Evolutionary conservation across 495 filamentous ascomycete species (phyloP).

Genomic region (Neurospora sp.): DNA sequence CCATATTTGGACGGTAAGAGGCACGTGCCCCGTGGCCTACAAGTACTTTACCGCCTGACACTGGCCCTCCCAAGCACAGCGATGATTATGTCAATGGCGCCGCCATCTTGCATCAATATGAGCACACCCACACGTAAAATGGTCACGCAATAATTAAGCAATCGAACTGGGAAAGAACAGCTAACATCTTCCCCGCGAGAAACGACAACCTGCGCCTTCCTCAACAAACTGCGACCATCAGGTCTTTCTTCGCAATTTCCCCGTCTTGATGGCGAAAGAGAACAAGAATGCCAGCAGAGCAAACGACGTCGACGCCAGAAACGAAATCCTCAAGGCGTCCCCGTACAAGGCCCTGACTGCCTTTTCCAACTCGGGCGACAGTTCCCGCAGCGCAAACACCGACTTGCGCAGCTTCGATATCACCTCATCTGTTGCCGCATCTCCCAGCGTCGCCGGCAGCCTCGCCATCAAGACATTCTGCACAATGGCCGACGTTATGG

Average conservation of each 20-base stretch:
- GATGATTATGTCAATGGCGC: too few species aligned
- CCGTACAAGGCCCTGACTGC: conserved; percentile 41
- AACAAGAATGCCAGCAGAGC: conserved; percentile 24
- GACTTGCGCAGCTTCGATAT: conserved; percentile 42
- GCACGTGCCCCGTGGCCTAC: too few species aligned
- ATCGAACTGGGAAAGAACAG: not conserved
- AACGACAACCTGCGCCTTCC: not conserved
- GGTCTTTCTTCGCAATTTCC: conserved; percentile 12
- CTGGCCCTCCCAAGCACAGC: not conserved
- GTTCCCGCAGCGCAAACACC: conserved; percentile 37
- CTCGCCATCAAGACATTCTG: conserved; percentile 49
- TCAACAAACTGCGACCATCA: not conserved
- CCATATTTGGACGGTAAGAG: too few species aligned
- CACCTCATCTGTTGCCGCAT: conserved; percentile 21
- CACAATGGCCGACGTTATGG: conserved; percentile 50
- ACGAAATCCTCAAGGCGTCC: conserved; percentile 38
- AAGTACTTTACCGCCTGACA: too few species aligned
- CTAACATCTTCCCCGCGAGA: not conserved
- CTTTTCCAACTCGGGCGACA: conserved; percentile 37
- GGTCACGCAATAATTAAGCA: not conserved
- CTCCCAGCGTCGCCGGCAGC: conserved; percentile 42
- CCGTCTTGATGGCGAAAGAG: conserved; percentile 20
- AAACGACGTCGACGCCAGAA: conserved; percentile 38
- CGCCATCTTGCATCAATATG: too few species aligned
- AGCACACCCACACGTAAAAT: too few species aligned